These are phyloP conservation scores for Hymenoscyphus salicellus DNA, from an alignment of 2,329 filamentous ascomycete genomes.

Conservation along the genomic window DNA sequence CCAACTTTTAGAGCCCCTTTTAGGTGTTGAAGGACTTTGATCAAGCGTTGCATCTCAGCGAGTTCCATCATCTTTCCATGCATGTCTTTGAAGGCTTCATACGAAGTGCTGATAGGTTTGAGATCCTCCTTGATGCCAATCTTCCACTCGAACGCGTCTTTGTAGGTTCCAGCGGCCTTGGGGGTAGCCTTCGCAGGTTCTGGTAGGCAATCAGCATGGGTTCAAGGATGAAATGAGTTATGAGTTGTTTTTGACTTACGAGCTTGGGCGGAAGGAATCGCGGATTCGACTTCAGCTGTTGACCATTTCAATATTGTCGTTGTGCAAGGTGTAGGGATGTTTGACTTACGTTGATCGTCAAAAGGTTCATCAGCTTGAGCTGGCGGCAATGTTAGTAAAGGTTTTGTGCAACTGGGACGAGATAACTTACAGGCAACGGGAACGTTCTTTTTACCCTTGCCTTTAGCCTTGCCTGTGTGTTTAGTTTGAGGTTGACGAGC, in stretches of 20 bases:
- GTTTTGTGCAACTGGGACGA: neutral
- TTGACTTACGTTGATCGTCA: neutral
- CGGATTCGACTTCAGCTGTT: neutral
- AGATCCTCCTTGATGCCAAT: conserved; percentile 14
- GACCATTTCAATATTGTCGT: neutral
- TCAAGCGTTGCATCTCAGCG: neutral
- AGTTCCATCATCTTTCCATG: neutral
- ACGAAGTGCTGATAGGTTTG: neutral
- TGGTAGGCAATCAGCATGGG: neutral
- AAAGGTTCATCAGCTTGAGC: neutral
- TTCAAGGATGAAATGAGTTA: neutral
- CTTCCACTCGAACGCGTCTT: neutral
- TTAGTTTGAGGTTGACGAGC: no score
- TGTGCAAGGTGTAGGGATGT: neutral
- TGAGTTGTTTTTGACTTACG: neutral
- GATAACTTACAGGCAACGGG: neutral
- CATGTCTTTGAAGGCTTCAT: conserved; percentile 3
- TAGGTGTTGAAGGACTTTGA: neutral
- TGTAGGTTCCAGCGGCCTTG: neutral
- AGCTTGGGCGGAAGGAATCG: neutral
- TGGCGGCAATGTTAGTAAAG: neutral
- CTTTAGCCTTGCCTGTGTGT: neutral
- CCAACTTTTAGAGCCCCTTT: conserved; percentile 49
- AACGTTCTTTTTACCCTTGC: neutral
- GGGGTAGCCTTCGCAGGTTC: neutral